These are phyloP conservation scores for Mycena albidolilacea DNA, from an alignment of 768 basidiomycete genomes.

Conservation along the genomic window DNA sequence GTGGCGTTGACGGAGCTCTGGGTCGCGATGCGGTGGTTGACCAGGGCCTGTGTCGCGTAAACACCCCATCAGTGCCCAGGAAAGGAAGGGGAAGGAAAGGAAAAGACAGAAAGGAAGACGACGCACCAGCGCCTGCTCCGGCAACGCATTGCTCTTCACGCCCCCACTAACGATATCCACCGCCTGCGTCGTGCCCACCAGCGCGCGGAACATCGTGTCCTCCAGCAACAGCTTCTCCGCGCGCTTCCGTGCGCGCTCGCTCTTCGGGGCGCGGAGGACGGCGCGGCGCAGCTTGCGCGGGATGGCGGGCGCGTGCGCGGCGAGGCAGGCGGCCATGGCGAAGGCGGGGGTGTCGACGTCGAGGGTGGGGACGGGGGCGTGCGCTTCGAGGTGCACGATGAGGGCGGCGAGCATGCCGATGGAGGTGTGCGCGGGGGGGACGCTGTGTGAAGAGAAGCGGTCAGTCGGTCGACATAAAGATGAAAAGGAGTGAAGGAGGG, in stretches of 20 bases:
- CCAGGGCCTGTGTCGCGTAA: slow-evolving; percentile 45
- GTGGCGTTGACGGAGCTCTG: slow-evolving; percentile 55
- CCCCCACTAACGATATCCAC: slow-evolving; percentile 62
- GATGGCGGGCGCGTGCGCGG: slow-evolving; percentile 62
- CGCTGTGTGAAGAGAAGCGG: background rate
- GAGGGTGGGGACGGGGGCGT: slow-evolving; percentile 58
- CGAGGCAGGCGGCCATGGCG: slow-evolving; percentile 59
- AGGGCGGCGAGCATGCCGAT: slow-evolving; percentile 73
- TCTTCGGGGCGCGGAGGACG: slow-evolving; percentile 51
- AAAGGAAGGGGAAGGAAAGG: too few relatives aligned
- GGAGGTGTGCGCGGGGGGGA: slow-evolving; percentile 46
- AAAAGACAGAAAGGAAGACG: background rate
- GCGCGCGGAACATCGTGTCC: slow-evolving; percentile 43
- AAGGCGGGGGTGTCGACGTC: slow-evolving; percentile 50
- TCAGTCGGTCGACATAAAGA: slow-evolving; percentile 38
- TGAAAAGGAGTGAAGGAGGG: slow-evolving; percentile 55
- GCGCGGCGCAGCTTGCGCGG: slow-evolving; percentile 50
- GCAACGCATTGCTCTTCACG: slow-evolving; percentile 68
- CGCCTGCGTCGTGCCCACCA: slow-evolving; percentile 70
- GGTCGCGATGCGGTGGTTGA: slow-evolving; percentile 66
- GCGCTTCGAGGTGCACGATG: slow-evolving; percentile 64
- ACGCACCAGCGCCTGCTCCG: slow-evolving; percentile 58
- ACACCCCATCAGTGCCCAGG: background rate
- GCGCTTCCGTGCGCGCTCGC: slow-evolving; percentile 54
- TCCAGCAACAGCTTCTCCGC: slow-evolving; percentile 54